Base-by-base conservation (phyloP, 2,329 filamentous ascomycete genomes). In the Botryosphaeria dothidea region DNA sequence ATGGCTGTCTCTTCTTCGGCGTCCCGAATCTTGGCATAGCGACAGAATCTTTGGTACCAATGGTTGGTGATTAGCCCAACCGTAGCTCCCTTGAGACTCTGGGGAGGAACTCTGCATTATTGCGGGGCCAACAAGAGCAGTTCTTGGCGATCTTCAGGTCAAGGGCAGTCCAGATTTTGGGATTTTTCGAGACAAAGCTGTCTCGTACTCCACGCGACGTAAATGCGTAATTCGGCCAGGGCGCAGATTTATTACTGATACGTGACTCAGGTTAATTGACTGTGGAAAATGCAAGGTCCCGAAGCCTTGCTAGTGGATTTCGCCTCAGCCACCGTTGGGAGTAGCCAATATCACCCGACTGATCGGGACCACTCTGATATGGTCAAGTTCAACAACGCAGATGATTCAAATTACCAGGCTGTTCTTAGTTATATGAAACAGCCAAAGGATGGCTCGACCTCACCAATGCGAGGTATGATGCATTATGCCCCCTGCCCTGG, bases 141-240 rank as follows among this genome's bases (percentile, higher is more conserved):
- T 49, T 49, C 3, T 23, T 5, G 15, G n/a, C 2, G 5, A 5
- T n/a, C 1, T 49, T 29, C 19, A 6, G 8, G 11, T 4, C 11
- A 8, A 31, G 1, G 3, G 5, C 11, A 8, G 11, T 31, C 15
- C 46, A 8, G 15, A 2, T 49, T 3, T 17, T 25, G 5, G n/a
- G 21, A 21, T 49, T 49, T 19, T 49, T 27, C 4, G 46, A 49
- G 46, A 29, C 46, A 25, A 17, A n/a, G 3, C 15, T 27, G 5
- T 49, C 46, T 15, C 21, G 1, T n/a, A 49, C 46, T 29, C 21
- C 46, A 0, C n/a, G 21, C 23, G 17, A 29, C 15, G 46, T 49
- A 7, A n/a, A 5, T 6, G 1, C 6, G 4, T 3, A 7, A 2
- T 0, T n/a, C 2, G 8, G 25, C 1, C 25, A 5, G 21, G n/a